Evolutionary conservation across 1,284 basidiomycete species (phyloP).

Genomic region (Flammula alnicola): DNA sequence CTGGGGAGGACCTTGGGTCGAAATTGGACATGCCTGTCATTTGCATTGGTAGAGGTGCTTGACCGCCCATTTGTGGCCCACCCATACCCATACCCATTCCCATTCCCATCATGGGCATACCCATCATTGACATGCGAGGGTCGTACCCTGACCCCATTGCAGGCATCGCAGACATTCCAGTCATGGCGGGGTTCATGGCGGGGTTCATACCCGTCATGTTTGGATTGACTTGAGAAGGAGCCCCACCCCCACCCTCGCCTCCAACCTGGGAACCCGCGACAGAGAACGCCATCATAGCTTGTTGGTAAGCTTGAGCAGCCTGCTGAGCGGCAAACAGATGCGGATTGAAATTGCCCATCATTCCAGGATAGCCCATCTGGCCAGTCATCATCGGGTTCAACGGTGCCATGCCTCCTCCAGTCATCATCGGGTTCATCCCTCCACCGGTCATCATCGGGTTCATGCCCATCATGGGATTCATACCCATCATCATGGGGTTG

Average conservation of each 20-base stretch:
- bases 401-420: constrained; percentile 42
- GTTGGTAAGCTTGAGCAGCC: constrained; percentile 88
- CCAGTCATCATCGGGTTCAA: constrained; percentile 53
- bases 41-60: constrained; percentile 50
- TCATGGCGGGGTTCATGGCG: constrained; percentile 57
- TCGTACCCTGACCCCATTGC: constrained; percentile 42
- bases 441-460: constrained; percentile 52
- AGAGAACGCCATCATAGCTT: constrained; percentile 90
- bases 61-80: constrained; percentile 40
- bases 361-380: constrained; percentile 63
- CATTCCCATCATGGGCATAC: constrained; percentile 54
- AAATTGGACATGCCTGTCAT: constrained; percentile 64
- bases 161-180: constrained; percentile 26
- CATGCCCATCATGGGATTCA: constrained; percentile 61
- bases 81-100: constrained; percentile 54
- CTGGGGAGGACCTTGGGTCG: constrained; percentile 56
- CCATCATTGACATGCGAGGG: constrained; percentile 60
- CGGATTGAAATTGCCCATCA: constrained; percentile 74
- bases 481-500: constrained; percentile 47
- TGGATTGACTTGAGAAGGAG: constrained; percentile 33
- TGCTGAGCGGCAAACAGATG: constrained; percentile 92
- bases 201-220: constrained; percentile 22
- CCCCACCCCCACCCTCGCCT: constrained; percentile 43
- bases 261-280: constrained; percentile 76
- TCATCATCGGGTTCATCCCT: constrained; percentile 56